Evolutionary conservation across 495 filamentous ascomycete genomes (phyloP), one percentile per base, ranked within the genome.

Genomic region (Immersiella caudata): DNA sequence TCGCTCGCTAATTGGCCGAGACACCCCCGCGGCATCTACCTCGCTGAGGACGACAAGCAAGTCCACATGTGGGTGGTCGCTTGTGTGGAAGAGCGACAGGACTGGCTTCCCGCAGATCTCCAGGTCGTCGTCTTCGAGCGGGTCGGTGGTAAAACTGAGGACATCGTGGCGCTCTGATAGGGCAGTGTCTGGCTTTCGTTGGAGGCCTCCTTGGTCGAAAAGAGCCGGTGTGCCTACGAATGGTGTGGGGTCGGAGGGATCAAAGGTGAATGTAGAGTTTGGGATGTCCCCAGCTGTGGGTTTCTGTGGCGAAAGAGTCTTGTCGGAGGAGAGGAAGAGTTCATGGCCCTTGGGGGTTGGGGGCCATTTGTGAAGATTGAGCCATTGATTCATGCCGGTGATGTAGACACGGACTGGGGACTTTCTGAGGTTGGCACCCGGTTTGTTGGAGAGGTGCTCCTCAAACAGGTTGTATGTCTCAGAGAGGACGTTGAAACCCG

Each of bases 31-130:
- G 11, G 50, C 11, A 35, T 77, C 70, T 9, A 78, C 73, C 60
- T 78, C 76, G 57, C 75, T 76, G 2, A 78, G 69, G 18, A 69
- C 68, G 29, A 77, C 11, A 40, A 74, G 70, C n/a, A 78, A 35
- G 61, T 78, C 76, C 62, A 69, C 75, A 60, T 74, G 69, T 14
- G 76, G 73, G 55, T 65, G 63, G 33, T 74, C 66, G 60, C 68
- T 77, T 11, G 64, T 58, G 49, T 77, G 76, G 4, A 56, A 51
- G 2, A 78, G 58, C 16, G 70, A 51, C 5, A 78, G 58, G 14
- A 50, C 60, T 14, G 75, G 76, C 6, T 35, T 56, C 9, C 75
- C 75, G 4, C 70, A 21, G 24, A 78, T 26, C 25, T 77, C 71
- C 24, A 77, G 7, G 36, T 73, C 73, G 40, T 65, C 55, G 25